Evolutionary conservation across 306 rosid species (phyloP).

Genomic region (Trifolium subterraneum): DNA sequence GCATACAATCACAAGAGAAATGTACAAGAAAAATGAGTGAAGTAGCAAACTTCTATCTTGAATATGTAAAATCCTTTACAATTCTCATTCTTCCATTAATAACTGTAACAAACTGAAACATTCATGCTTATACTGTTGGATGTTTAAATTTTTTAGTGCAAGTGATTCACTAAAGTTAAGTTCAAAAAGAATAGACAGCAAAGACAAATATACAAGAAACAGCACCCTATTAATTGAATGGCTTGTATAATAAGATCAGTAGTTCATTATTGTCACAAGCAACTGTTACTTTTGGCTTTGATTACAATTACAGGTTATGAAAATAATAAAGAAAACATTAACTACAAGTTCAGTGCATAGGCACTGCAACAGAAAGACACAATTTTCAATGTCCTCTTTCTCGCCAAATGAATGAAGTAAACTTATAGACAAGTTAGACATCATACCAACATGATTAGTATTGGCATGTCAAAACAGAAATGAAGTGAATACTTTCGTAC

Average conservation of each 20-base stretch:
- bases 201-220: slow-evolving; percentile 17
- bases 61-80: slow-evolving; percentile 10
- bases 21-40: neutral
- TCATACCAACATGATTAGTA: neutral
- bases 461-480: slow-evolving; percentile 24
- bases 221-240: neutral
- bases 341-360: slow-evolving; percentile 9
- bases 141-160: neutral
- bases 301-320: neutral
- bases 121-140: neutral
- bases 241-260: no score
- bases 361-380: slow-evolving; percentile 10
- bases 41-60: slow-evolving; percentile 1
- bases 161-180: slow-evolving; percentile 26
- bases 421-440: slow-evolving; percentile 17
- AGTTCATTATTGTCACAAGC: neutral
- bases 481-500: neutral
- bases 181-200: slow-evolving; percentile 8
- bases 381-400: slow-evolving; percentile 4
- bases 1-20: slow-evolving; percentile 14
- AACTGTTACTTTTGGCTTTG: neutral
- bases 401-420: slow-evolving; percentile 20
- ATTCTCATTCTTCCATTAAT: slow-evolving; percentile 26
- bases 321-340: slow-evolving; percentile 4
- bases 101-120: slow-evolving; percentile 3